Percentiles rank a stretch among this genome's conserved stretches.
These are phyloP conservation scores for Citrullus amarus DNA, from an alignment of 306 rosid genomes.

Conservation along the genomic window DNA sequence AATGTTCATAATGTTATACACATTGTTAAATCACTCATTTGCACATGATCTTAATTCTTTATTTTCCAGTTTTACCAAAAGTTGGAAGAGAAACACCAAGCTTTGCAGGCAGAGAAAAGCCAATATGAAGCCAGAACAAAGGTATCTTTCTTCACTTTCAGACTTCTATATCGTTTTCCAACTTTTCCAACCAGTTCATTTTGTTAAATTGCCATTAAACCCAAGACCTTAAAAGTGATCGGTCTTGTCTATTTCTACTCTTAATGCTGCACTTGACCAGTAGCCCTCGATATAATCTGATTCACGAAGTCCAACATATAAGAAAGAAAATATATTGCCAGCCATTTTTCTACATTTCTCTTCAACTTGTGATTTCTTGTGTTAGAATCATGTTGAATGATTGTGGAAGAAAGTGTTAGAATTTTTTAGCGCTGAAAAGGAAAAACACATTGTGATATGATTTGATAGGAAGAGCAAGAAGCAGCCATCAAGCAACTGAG, in stretches of 20 bases:
- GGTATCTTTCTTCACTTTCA: slow-evolving; percentile 28
- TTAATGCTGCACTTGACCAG: not conserved
- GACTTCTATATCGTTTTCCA: not conserved
- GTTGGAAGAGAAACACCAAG: slow-evolving; percentile 82
- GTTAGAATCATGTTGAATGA: not conserved
- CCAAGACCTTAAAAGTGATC: not conserved
- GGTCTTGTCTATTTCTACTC: not conserved
- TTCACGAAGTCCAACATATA: not conserved
- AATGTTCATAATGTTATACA: not conserved
- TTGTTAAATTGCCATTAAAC: not conserved
- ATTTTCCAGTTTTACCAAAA: slow-evolving; percentile 57
- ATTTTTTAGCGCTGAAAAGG: slow-evolving; percentile 4
- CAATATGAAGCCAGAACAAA: slow-evolving; percentile 73
- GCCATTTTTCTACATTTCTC: not conserved
- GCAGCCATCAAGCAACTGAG: slow-evolving; percentile 81
- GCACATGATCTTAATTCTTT: slow-evolving; percentile 9
- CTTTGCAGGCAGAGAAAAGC: slow-evolving; percentile 70
- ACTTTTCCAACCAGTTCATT: not conserved
- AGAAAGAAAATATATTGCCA: not conserved
- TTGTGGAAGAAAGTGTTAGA: not conserved
- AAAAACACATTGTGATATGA: not conserved
- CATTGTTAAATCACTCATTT: not conserved
- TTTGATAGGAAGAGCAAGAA: slow-evolving; percentile 81
- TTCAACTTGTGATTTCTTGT: not conserved
- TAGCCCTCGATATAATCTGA: not conserved